Evolutionary conservation across 1,139 yeast genomes (phyloP).

Genomic region (Geotrichum histeridarum): DNA sequence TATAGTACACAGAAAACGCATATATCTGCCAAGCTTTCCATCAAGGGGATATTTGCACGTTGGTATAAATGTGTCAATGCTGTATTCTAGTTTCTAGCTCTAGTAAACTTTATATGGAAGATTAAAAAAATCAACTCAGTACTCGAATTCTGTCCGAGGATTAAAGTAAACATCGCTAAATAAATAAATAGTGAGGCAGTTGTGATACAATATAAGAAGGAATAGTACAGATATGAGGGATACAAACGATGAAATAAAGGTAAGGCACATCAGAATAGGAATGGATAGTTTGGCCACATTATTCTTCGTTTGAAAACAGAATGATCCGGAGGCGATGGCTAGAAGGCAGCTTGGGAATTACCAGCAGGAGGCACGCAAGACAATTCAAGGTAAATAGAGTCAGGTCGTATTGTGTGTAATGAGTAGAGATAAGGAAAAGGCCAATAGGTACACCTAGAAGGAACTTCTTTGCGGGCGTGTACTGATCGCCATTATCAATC

Average conservation of each 20-base stretch:
- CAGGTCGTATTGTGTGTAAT: constrained; percentile 80
- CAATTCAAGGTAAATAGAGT: constrained; percentile 75
- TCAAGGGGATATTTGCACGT: no score
- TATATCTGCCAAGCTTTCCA: no score
- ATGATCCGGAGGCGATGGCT: constrained; percentile 39
- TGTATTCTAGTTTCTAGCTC: no score
- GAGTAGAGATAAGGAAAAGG: constrained; percentile 80
- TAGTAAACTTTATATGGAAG: no score
- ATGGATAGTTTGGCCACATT: background rate
- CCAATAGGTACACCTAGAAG: constrained; percentile 85
- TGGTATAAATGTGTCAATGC: no score
- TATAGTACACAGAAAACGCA: no score
- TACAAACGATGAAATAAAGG: background rate
- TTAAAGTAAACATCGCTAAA: no score
- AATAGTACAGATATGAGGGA: no score
- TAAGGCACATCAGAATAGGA: background rate
- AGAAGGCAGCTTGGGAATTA: constrained; percentile 80
- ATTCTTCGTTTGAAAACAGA: background rate
- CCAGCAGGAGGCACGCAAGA: constrained; percentile 71
- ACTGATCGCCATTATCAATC: constrained; percentile 93
- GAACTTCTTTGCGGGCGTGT: constrained; percentile 93
- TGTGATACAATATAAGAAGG: no score
- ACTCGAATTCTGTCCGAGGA: no score
- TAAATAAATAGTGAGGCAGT: no score
- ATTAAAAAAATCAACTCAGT: no score